These are phyloP conservation scores for Ophiobolus disseminans DNA, from an alignment of 2,329 filamentous ascomycete genomes.

Conservation along the genomic window DNA sequence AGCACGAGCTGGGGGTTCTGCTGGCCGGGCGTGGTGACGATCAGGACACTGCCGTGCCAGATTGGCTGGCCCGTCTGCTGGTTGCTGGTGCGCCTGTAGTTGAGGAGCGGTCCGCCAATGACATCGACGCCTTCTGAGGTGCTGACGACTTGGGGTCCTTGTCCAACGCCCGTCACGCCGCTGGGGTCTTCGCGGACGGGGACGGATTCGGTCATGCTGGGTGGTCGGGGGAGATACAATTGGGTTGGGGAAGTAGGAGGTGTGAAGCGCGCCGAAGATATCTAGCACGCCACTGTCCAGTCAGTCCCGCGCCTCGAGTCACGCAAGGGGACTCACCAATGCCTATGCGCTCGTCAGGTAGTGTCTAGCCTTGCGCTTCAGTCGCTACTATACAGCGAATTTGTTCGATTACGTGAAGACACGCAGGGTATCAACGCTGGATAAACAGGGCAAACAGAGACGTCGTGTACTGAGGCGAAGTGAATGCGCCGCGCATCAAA, in stretches of 20 bases:
- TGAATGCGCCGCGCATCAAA: slow-evolving; percentile 3
- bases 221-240: neutral
- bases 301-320: slow-evolving; percentile 18
- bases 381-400: slow-evolving; percentile 1
- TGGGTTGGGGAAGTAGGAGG: neutral
- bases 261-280: slow-evolving; percentile 11
- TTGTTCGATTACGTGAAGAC: neutral
- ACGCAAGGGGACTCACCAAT: slow-evolving; percentile 17
- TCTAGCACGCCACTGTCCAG: slow-evolving; percentile 4
- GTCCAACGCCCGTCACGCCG: slow-evolving; percentile 48
- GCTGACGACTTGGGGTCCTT: slow-evolving; percentile 53
- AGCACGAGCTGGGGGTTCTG: slow-evolving; percentile 68
- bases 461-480: slow-evolving; percentile 8
- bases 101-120: slow-evolving; percentile 75
- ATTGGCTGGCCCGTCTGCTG: slow-evolving; percentile 52
- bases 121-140: slow-evolving; percentile 60
- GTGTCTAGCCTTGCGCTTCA: slow-evolving; percentile 8
- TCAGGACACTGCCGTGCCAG: slow-evolving; percentile 86
- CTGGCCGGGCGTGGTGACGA: slow-evolving; percentile 79
- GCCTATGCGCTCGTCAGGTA: slow-evolving; percentile 22
- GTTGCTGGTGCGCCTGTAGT: slow-evolving; percentile 76
- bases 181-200: slow-evolving; percentile 27
- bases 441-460: slow-evolving; percentile 3
- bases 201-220: slow-evolving; percentile 12
- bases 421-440: neutral